Evolutionary conservation across 129 eudicot genomes (phyloP).

Genomic region (carrot (Daucus carota)): DNA sequence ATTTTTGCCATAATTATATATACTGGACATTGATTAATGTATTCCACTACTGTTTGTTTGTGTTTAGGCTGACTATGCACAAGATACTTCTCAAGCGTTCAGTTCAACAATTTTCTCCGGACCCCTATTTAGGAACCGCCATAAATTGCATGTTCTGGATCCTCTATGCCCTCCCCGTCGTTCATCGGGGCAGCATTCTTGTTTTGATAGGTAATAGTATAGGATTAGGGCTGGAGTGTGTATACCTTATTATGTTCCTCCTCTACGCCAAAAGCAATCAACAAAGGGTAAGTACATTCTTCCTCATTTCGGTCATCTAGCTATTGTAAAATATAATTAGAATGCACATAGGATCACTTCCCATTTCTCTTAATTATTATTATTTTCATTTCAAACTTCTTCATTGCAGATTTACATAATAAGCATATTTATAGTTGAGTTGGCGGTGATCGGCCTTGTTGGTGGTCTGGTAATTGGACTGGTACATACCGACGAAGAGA

Average conservation of each 20-base stretch:
- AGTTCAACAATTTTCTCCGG: not conserved
- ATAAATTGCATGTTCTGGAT: not conserved
- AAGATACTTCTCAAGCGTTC: not conserved
- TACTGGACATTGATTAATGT: no score
- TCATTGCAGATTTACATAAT: not conserved
- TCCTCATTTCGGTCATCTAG: no score
- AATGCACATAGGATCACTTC: no score
- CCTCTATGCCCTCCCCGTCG: not conserved
- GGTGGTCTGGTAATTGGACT: not conserved
- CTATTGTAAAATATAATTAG: no score
- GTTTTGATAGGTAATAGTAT: not conserved
- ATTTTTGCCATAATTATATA: not conserved
- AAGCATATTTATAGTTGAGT: not conserved
- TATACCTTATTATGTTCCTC: not conserved
- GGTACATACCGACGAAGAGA: not conserved
- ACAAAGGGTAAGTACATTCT: not conserved
- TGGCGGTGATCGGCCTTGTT: not conserved
- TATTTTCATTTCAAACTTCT: no score
- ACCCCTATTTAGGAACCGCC: not conserved
- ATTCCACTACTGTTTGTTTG: no score
- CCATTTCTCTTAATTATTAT: no score
- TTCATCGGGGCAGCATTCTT: not conserved
- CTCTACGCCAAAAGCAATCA: not conserved
- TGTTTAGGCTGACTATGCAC: not conserved
- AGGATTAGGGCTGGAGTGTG: not conserved